Conservation (phyloP, 176 grass and related monocot genomes). For the Rhipidocladum racemiflorum region DNA sequence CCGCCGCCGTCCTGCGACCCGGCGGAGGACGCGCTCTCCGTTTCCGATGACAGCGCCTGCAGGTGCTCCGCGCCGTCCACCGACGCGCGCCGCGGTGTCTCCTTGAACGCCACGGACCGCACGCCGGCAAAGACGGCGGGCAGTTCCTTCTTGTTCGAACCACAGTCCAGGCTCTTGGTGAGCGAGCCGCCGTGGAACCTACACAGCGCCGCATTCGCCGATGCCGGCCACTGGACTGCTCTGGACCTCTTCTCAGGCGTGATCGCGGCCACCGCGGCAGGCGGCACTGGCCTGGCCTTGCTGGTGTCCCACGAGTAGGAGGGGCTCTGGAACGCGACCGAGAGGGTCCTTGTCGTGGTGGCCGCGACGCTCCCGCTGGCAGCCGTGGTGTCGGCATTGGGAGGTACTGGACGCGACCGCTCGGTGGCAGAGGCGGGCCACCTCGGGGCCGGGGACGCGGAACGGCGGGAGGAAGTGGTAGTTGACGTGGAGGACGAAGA, state of each 20-base stretch:
- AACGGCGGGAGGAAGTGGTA: background rate
- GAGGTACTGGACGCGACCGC: background rate
- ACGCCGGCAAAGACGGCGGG: conserved; percentile 25
- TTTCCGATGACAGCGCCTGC: conserved; percentile 37
- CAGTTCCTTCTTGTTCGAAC: conserved; percentile 24
- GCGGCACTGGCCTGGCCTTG: conserved; percentile 34
- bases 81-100: conserved; percentile 28
- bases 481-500: too few species aligned
- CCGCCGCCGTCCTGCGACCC: conserved; percentile 8
- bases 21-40: conserved; percentile 31
- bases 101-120: conserved; percentile 38
- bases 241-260: background rate
- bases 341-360: conserved; percentile 45
- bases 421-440: conserved; percentile 8
- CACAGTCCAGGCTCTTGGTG: conserved; percentile 38
- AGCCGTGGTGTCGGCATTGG: background rate
- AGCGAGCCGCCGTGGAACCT: conserved; percentile 5
- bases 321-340: conserved; percentile 69
- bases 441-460: background rate
- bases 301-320: conserved; percentile 45
- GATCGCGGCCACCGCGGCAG: background rate
- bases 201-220: conserved; percentile 4
- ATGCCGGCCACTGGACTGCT: conserved; percentile 32
- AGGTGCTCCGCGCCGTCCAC: conserved; percentile 39
- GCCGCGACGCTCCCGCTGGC: background rate